Conservation (phyloP, 495 filamentous ascomycete species). For the Xylaria acuta region DNA sequence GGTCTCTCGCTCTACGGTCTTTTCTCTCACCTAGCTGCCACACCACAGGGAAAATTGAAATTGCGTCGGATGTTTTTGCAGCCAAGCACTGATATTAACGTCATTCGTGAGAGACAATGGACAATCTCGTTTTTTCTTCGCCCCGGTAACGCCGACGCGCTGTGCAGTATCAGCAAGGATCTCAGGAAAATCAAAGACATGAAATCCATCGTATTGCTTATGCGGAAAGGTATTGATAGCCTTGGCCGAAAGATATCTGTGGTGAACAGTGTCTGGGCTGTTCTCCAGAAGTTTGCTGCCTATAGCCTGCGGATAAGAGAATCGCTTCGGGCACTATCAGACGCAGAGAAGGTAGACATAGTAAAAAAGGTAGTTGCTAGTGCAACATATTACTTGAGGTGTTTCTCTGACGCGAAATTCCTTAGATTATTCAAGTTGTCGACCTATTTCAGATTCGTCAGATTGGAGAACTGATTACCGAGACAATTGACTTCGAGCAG, state of each 20-base stretch:
- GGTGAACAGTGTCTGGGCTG: constrained; percentile 74
- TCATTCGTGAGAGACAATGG: constrained; percentile 77
- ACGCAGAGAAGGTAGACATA: constrained; percentile 62
- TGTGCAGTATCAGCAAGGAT: constrained; percentile 65
- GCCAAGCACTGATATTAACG: constrained; percentile 69
- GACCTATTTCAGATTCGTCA: constrained; percentile 61
- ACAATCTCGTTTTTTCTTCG: constrained; percentile 72
- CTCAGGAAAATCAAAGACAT: constrained; percentile 83
- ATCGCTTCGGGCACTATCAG: constrained; percentile 64
- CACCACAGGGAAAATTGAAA: constrained; percentile 77
- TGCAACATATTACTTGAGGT: background rate
- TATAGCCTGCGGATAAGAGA: constrained; percentile 74
- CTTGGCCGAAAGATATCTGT: constrained; percentile 64
- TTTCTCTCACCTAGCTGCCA: constrained; percentile 77
- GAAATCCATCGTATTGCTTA: constrained; percentile 68
- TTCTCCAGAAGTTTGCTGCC: constrained; percentile 56
- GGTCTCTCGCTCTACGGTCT: constrained; percentile 88
- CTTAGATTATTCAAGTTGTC: constrained; percentile 49
- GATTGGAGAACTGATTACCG: constrained; percentile 72
- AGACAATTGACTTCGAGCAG: constrained; percentile 82
- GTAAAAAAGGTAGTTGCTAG: constrained; percentile 57
- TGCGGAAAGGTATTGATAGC: constrained; percentile 76
- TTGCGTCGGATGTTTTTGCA: constrained; percentile 86
- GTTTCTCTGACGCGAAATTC: constrained; percentile 22
- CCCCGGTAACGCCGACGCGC: constrained; percentile 66